These are phyloP conservation scores for Taphrina betulina DNA, from an alignment of 1,139 yeast species.

Conservation along the genomic window DNA sequence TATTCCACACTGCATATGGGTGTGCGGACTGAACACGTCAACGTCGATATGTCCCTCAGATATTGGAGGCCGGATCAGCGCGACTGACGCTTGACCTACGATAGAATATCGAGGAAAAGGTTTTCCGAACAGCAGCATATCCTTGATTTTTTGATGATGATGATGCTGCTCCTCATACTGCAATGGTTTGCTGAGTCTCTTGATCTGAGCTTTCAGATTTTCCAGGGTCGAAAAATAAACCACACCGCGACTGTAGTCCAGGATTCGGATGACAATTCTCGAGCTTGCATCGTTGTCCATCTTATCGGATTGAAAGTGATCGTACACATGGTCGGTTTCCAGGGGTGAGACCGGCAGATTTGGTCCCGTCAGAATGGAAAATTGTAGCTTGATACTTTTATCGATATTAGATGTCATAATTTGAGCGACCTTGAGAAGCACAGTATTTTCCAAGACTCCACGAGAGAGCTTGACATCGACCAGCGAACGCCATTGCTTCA, in stretches of 20 bases:
- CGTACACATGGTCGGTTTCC: slow-evolving; percentile 31
- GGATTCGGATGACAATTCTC: slow-evolving; percentile 39
- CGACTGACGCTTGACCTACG: slow-evolving; percentile 24
- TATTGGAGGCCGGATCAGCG: slow-evolving; percentile 13
- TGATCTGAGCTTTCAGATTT: slow-evolving; percentile 27
- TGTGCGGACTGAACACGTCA: slow-evolving; percentile 36
- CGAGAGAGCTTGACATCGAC: slow-evolving; percentile 35
- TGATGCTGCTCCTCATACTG: not conserved
- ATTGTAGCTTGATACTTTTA: slow-evolving; percentile 39
- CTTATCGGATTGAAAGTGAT: slow-evolving; percentile 24
- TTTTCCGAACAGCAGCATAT: slow-evolving; percentile 18
- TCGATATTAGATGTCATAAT: slow-evolving; percentile 36
- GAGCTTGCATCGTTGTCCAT: slow-evolving; percentile 13
- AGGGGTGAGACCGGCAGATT: slow-evolving; percentile 32
- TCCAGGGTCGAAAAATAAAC: slow-evolving; percentile 36
- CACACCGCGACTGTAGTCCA: slow-evolving; percentile 37
- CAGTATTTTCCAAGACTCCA: slow-evolving; percentile 35
- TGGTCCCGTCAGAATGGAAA: slow-evolving; percentile 38
- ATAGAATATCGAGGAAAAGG: slow-evolving; percentile 10
- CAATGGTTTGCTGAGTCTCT: not conserved
- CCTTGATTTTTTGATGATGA: slow-evolving; percentile 32
- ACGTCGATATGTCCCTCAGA: slow-evolving; percentile 21
- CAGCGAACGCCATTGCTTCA: slow-evolving; percentile 36
- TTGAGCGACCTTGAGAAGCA: slow-evolving; percentile 40
- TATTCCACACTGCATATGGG: slow-evolving; percentile 17